phyloP scores from a whole-genome alignment of 305 asterid genomes.

The Salvia sclarea region DNA sequence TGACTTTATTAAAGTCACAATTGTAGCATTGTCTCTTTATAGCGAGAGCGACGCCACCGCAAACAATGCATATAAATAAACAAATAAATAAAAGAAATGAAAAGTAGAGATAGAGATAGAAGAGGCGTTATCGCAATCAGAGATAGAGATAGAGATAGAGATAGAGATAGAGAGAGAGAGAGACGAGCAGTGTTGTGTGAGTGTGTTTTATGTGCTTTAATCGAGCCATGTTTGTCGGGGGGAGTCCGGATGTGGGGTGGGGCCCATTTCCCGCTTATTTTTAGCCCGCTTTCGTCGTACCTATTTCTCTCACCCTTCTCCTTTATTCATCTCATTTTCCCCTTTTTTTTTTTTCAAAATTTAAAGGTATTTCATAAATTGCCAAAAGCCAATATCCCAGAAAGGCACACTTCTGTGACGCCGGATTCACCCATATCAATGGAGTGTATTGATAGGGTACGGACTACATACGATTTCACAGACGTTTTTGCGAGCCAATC shows the following conservation, averaged over 20 bases:
- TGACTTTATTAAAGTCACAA: conserved; percentile 37
- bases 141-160: conserved; percentile 27
- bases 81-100: background rate
- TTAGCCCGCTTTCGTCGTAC: conserved; percentile 51
- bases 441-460: too few relatives aligned
- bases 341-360: too few relatives aligned
- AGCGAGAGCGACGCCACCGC: conserved; percentile 20
- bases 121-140: conserved; percentile 5
- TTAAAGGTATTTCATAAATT: too few relatives aligned
- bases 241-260: conserved; percentile 24
- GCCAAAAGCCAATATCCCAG: too few relatives aligned
- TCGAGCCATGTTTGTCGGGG: conserved; percentile 57
- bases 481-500: too few relatives aligned
- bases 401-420: too few relatives aligned
- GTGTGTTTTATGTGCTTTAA: conserved; percentile 42
- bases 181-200: background rate
- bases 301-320: background rate
- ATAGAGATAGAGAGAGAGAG: conserved; percentile 2
- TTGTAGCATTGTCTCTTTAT: conserved; percentile 30
- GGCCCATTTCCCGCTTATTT: conserved; percentile 12
- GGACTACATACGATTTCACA: too few relatives aligned
- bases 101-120: background rate
- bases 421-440: too few relatives aligned
- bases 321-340: too few relatives aligned
- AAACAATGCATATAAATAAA: background rate